Base-by-base conservation (phyloP, 257 asterid species). In the Hygrophila difformis region DNA sequence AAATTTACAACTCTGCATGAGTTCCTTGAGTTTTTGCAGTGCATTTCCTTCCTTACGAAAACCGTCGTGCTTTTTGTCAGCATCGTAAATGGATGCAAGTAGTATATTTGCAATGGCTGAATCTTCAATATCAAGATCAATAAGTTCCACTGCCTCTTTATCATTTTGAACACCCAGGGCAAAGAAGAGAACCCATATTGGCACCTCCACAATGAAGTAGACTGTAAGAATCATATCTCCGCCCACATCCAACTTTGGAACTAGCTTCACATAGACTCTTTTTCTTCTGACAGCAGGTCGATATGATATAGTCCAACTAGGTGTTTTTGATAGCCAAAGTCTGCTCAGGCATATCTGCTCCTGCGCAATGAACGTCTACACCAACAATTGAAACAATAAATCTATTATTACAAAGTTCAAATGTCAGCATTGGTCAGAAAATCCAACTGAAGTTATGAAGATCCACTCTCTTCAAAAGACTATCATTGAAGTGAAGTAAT, bases 341-440 rank as follows among this genome's bases (percentile, higher is more conserved):
- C 97, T 69, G 39, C 46, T 79, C 33, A 81, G 72, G 61, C 93
- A 81, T 33, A 75, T 65, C 56, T 88, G 96, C 71, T 88, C 97
- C 74, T 88, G 97, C 9, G 97, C 97, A 46, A 88, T 73, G 62
- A 88, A 84, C 0, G 82, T 84, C 97, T 88, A 84, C 74, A n/a
- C n/a, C n/a, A n/a, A n/a, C n/a, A n/a, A n/a, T n/a, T n/a, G n/a
- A n/a, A n/a, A n/a, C n/a, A n/a, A n/a, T n/a, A n/a, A n/a, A n/a
- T n/a, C n/a, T n/a, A n/a, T n/a, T n/a, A n/a, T n/a, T n/a, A n/a
- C n/a, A n/a, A n/a, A n/a, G n/a, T n/a, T n/a, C n/a, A 50, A 47
- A 15, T 33, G 47, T 56, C 34, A 24, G 17, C 49, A 38, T 18
- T 38, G 10, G 24, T 38, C 26, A 44, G 37, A 16, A 37, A 62